These are phyloP conservation scores for Boletus sensibilis DNA, from an alignment of 768 basidiomycete genomes.

Conservation along the genomic window DNA sequence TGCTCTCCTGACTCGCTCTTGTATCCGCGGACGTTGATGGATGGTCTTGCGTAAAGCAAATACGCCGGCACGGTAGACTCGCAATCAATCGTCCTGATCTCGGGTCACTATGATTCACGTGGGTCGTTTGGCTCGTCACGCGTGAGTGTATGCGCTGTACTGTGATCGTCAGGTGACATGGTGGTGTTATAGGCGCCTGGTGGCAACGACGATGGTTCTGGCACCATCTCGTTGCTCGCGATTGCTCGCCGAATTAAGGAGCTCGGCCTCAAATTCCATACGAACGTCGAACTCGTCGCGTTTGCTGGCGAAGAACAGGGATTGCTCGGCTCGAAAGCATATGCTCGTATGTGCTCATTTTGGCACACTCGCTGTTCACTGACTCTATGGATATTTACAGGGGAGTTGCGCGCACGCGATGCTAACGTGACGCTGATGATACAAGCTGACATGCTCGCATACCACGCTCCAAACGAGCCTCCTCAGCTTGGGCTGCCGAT, in stretches of 20 bases:
- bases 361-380: neutral
- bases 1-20: neutral
- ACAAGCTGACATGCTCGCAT: slow-evolving; percentile 92
- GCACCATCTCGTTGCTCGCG: slow-evolving; percentile 69
- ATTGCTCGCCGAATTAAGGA: slow-evolving; percentile 75
- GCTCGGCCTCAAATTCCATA: slow-evolving; percentile 65
- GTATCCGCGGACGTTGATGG: neutral
- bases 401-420: slow-evolving; percentile 51
- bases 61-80: slow-evolving; percentile 46
- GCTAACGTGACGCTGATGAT: slow-evolving; percentile 80
- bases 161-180: neutral
- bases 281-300: slow-evolving; percentile 75
- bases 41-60: slow-evolving; percentile 34
- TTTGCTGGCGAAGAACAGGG: slow-evolving; percentile 96
- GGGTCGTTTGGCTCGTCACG: slow-evolving; percentile 81
- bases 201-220: slow-evolving; percentile 63
- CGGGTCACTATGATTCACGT: slow-evolving; percentile 89
- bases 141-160: slow-evolving; percentile 15
- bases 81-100: slow-evolving; percentile 68
- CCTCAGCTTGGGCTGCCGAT: slow-evolving; percentile 80
- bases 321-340: slow-evolving; percentile 71
- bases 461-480: slow-evolving; percentile 76
- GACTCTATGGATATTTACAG: slow-evolving; percentile 34
- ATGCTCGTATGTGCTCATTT: slow-evolving; percentile 61
- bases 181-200: slow-evolving; percentile 39